phyloP scores from a whole-genome alignment of 192 early-diverging fungal species.

The Pecoramyces ruminantium region DNA sequence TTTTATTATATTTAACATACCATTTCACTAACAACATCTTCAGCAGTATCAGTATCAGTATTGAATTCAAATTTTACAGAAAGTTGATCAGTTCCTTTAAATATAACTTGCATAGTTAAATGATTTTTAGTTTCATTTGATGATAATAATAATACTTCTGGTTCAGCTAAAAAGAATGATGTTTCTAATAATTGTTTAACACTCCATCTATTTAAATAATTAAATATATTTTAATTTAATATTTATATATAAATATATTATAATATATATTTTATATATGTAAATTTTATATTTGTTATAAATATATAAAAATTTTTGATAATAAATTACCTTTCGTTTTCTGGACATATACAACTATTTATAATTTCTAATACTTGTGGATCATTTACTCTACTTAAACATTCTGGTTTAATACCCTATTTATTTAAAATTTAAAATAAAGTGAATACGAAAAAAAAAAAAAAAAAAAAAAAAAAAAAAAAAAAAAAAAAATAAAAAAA shows the following conservation, averaged over 20 bases:
- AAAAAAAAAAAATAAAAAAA: no score
- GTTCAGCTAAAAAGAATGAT: slow-evolving; percentile 48
- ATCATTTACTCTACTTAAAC: slow-evolving; percentile 38
- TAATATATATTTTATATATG: no score
- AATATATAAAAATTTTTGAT: no score
- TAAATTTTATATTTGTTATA: no score
- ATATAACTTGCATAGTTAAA: slow-evolving; percentile 52
- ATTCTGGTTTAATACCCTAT: slow-evolving; percentile 55
- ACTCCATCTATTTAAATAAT: slow-evolving; percentile 20
- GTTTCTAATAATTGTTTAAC: slow-evolving; percentile 56
- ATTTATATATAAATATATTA: no score
- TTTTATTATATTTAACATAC: slow-evolving; percentile 13
- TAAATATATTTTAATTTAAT: no score
- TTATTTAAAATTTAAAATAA: no score
- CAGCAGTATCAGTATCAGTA: slow-evolving; percentile 59
- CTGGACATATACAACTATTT: slow-evolving; percentile 38
- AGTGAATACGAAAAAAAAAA: no score
- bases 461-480: no score
- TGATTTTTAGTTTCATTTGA: slow-evolving; percentile 42
- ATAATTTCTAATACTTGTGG: slow-evolving; percentile 49
- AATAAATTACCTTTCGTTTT: slow-evolving; percentile 42
- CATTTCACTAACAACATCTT: slow-evolving; percentile 67
- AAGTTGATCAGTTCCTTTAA: slow-evolving; percentile 57
- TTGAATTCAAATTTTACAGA: slow-evolving; percentile 77
- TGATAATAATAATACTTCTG: slow-evolving; percentile 50